A percentile compares a stretch with the other conserved stretches of the same genome.
These are phyloP conservation scores for Colletotrichum sidae DNA, from an alignment of 2,329 filamentous ascomycete species.

Conservation along the genomic window DNA sequence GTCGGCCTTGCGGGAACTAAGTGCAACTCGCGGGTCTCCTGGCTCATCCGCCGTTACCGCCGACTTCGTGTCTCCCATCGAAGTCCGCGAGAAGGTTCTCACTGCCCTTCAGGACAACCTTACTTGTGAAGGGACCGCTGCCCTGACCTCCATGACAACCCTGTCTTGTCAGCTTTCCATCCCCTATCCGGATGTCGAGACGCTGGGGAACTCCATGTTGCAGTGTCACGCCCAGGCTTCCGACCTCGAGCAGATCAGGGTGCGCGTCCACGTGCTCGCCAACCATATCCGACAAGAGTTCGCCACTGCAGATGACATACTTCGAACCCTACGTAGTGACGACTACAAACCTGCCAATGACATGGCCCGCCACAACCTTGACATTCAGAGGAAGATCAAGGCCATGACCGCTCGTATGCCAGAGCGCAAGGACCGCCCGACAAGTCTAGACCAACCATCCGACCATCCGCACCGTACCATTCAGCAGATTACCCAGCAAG, in stretches of 20 bases:
- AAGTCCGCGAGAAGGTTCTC: constrained; percentile 57
- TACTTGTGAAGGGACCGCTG: constrained; percentile 63
- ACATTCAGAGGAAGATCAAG: constrained; percentile 78
- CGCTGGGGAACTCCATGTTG: constrained; percentile 64
- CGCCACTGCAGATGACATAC: constrained; percentile 50
- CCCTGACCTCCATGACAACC: constrained; percentile 68
- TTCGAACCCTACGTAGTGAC: constrained; percentile 56
- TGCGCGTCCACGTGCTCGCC: constrained; percentile 67
- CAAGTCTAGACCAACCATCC: constrained; percentile 51
- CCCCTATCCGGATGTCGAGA: constrained; percentile 58
- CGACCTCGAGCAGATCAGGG: constrained; percentile 66
- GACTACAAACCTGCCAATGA: constrained; percentile 66
- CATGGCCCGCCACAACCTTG: constrained; percentile 77
- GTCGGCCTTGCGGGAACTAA: constrained; percentile 66
- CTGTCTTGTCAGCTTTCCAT: constrained; percentile 63
- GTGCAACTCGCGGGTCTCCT: constrained; percentile 5
- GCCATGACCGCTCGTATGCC: constrained; percentile 73
- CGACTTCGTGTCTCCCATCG: constrained; percentile 37
- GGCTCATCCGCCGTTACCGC: not conserved
- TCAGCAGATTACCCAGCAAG: constrained; percentile 68
- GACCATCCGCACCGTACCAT: constrained; percentile 59
- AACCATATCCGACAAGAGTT: constrained; percentile 66
- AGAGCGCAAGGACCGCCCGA: constrained; percentile 71
- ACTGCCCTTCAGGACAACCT: constrained; percentile 66
- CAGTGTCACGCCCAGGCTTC: constrained; percentile 66